These are phyloP conservation scores for Camellia lanceoleosa DNA, from an alignment of 148 eudicot genomes.

Conservation along the genomic window DNA sequence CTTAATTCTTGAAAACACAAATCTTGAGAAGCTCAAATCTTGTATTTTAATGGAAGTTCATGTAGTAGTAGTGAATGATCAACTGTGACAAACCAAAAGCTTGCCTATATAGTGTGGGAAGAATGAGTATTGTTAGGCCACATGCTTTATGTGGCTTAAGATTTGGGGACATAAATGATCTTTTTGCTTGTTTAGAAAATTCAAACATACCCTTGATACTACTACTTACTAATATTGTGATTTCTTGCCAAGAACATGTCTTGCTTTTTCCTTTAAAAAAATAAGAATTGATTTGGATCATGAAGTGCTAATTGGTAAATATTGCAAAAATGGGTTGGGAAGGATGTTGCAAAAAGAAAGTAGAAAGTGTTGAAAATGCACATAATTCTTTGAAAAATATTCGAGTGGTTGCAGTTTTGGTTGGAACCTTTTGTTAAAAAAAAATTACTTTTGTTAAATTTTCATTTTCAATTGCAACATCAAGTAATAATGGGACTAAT, in stretches of 20 bases:
- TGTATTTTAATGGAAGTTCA: conserved; percentile 16
- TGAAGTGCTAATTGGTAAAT: too few species aligned
- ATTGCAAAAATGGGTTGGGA: too few species aligned
- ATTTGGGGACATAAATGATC: neutral
- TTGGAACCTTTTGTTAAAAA: too few species aligned
- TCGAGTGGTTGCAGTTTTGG: too few species aligned
- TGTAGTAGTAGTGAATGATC: conserved; percentile 15
- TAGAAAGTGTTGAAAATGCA: too few species aligned
- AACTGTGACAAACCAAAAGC: conserved; percentile 49
- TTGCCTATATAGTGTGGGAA: conserved; percentile 40
- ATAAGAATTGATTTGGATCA: too few species aligned
- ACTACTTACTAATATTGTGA: neutral
- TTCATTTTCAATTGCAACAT: too few species aligned
- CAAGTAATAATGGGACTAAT: too few species aligned
- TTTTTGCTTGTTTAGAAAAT: neutral
- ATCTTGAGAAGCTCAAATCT: neutral
- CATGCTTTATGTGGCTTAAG: conserved; percentile 55
- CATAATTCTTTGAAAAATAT: too few species aligned
- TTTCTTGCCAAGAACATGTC: conserved; percentile 54
- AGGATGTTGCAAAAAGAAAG: too few species aligned
- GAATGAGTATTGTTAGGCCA: conserved; percentile 42
- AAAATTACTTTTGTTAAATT: too few species aligned
- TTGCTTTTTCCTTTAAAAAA: too few species aligned
- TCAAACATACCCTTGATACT: conserved; percentile 20
- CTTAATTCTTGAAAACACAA: conserved; percentile 1